phyloP scores from a whole-genome alignment of 495 filamentous ascomycete genomes.

The Thermochaetoides thermophila region DNA sequence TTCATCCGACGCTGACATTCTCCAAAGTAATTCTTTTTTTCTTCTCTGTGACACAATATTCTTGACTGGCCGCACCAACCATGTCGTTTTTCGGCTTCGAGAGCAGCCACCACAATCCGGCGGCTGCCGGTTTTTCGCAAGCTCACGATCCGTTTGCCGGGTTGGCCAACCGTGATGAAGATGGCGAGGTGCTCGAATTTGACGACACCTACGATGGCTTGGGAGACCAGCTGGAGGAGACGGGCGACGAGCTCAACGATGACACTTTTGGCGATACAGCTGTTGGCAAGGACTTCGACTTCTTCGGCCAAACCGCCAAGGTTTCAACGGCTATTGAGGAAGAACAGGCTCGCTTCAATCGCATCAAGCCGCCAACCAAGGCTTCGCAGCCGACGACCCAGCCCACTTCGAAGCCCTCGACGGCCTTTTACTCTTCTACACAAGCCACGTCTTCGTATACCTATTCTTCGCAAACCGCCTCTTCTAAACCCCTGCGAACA shows the following conservation, averaged over 20 bases:
- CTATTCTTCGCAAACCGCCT: constrained; percentile 28
- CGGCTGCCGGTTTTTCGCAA: constrained; percentile 62
- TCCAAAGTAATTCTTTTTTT: constrained; percentile 7
- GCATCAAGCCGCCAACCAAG: constrained; percentile 41
- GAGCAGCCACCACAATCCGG: constrained; percentile 41
- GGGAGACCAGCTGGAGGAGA: constrained; percentile 81
- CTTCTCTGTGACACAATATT: background rate
- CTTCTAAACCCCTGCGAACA: constrained; percentile 45
- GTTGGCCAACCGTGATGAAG: constrained; percentile 52
- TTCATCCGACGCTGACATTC: constrained; percentile 1
- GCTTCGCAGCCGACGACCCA: constrained; percentile 14
- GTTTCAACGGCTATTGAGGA: constrained; percentile 74
- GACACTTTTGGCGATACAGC: constrained; percentile 73
- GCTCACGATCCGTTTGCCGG: constrained; percentile 80
- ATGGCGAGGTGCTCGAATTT: constrained; percentile 78
- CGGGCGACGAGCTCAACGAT: constrained; percentile 90
- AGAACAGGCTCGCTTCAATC: constrained; percentile 68
- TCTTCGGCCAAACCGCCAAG: constrained; percentile 80
- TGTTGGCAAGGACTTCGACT: constrained; percentile 86
- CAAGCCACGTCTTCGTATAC: constrained; percentile 18
- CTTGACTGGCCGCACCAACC: background rate
- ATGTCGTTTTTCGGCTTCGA: constrained; percentile 76
- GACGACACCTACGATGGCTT: constrained; percentile 97
- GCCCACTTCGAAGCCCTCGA: constrained; percentile 14
- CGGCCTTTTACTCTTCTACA: constrained; percentile 15